A percentile compares a stretch with the other conserved stretches of the same genome.
phyloP scores from a whole-genome alignment of 1,284 basidiomycete species.

The Melampsora americana region DNA sequence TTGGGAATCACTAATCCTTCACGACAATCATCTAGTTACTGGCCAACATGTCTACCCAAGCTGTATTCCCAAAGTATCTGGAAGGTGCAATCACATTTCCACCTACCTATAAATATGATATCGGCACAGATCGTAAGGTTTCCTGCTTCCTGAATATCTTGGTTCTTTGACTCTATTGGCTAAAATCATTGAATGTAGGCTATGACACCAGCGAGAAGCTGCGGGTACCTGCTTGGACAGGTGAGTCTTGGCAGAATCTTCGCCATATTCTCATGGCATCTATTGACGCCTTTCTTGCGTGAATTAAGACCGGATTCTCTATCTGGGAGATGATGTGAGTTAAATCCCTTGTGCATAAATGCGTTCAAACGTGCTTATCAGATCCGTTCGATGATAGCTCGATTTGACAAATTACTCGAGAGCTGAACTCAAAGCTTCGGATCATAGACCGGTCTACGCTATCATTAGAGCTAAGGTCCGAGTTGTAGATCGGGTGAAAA shows the following conservation, averaged over 20 bases:
- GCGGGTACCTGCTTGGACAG: constrained; percentile 95
- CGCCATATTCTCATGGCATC: constrained; percentile 2
- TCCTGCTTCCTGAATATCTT: neutral
- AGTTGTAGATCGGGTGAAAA: constrained; percentile 72
- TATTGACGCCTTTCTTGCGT: constrained; percentile 25
- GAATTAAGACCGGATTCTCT: constrained; percentile 77
- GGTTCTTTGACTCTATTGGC: neutral
- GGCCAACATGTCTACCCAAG: constrained; percentile 66
- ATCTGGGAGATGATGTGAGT: constrained; percentile 68
- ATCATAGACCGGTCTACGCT: constrained; percentile 90
- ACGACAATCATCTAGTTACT: constrained; percentile 60
- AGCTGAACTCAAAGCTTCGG: constrained; percentile 79
- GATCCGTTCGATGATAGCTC: constrained; percentile 47
- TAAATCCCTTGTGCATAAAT: constrained; percentile 61
- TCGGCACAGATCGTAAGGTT: constrained; percentile 49
- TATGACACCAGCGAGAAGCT: constrained; percentile 97
- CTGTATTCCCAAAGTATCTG: constrained; percentile 76
- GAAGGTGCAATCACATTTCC: constrained; percentile 84
- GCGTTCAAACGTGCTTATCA: constrained; percentile 16
- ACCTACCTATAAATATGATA: constrained; percentile 83
- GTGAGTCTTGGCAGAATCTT: constrained; percentile 55
- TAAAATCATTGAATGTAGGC: constrained; percentile 46
- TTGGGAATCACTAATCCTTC: neutral
- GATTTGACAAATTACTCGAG: constrained; percentile 57
- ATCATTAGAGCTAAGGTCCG: constrained; percentile 73